Evolutionary conservation across 164 flowering plant genomes (phyloP).

Genomic region (Hamamelis virginiana): DNA sequence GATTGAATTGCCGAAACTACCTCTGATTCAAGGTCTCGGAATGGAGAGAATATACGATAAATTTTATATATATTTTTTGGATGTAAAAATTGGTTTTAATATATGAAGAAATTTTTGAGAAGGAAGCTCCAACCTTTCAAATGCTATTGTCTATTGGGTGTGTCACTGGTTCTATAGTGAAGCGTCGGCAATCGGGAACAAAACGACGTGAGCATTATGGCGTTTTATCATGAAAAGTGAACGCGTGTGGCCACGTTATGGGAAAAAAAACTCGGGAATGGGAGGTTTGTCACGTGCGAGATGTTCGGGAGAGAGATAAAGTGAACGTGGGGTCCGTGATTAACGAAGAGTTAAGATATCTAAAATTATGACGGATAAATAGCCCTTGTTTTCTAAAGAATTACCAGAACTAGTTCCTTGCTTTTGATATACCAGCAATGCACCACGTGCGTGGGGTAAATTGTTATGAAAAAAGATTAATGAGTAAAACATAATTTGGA

Average conservation of each 20-base stretch:
- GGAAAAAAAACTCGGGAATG: neutral
- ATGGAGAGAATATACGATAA: slow-evolving; percentile 5
- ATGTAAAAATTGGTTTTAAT: too few species aligned
- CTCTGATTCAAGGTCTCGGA: neutral
- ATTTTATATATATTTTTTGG: too few species aligned
- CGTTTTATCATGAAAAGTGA: neutral
- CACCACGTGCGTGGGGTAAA: too few species aligned
- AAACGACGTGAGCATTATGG: neutral
- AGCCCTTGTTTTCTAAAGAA: neutral
- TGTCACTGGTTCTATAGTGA: neutral
- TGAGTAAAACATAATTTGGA: too few species aligned
- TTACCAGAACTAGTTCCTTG: neutral
- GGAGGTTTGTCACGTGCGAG: slow-evolving; percentile 14
- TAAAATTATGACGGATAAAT: neutral
- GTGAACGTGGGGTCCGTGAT: slow-evolving; percentile 18
- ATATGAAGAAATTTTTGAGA: neutral
- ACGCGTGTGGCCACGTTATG: neutral
- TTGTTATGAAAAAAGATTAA: too few species aligned
- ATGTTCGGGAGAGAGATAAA: neutral
- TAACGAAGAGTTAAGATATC: neutral
- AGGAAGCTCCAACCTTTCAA: neutral
- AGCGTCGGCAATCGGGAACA: neutral
- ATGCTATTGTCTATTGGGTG: neutral
- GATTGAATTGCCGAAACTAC: neutral
- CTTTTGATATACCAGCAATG: too few species aligned